phyloP scores from a whole-genome alignment of 768 basidiomycete genomes.

The Collybia mongolica region DNA sequence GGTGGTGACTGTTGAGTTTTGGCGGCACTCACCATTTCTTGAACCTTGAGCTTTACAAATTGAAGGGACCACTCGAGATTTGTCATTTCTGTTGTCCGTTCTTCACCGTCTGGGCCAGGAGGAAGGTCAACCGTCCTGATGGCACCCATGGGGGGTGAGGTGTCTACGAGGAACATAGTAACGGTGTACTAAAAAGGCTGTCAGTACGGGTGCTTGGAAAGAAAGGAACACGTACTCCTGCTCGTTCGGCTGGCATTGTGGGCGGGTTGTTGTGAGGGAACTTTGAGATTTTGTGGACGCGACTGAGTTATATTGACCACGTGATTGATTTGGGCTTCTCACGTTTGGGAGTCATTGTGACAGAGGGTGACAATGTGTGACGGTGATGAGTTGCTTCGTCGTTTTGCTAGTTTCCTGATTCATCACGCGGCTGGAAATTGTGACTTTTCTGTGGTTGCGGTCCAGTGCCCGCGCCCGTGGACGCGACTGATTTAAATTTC shows the following conservation, averaged over 20 bases:
- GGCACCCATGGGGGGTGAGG: constrained; percentile 83
- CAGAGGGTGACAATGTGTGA: constrained; percentile 17
- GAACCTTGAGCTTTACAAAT: constrained; percentile 87
- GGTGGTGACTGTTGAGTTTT: neutral
- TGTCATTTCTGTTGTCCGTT: constrained; percentile 56
- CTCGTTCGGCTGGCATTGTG: constrained; percentile 76
- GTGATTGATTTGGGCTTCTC: constrained; percentile 23
- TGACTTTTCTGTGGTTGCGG: constrained; percentile 23
- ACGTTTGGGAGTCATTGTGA: constrained; percentile 19
- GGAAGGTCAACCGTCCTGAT: constrained; percentile 55
- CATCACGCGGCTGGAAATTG: constrained; percentile 28
- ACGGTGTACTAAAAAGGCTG: constrained; percentile 63
- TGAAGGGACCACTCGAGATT: constrained; percentile 83
- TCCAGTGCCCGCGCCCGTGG: constrained; percentile 11
- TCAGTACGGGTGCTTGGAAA: constrained; percentile 9
- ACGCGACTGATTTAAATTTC: constrained; percentile 23
- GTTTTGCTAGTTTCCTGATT: neutral
- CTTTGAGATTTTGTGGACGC: constrained; percentile 25
- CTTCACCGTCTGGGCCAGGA: constrained; percentile 49
- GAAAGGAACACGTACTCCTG: constrained; percentile 55
- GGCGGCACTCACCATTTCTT: constrained; percentile 72
- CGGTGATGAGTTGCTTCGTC: constrained; percentile 30
- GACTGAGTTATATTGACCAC: constrained; percentile 27
- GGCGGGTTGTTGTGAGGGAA: constrained; percentile 11
- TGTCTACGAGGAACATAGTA: constrained; percentile 87